These are phyloP conservation scores for Melaleuca quinquenervia DNA, from an alignment of 345 rosid genomes.

Conservation along the genomic window DNA sequence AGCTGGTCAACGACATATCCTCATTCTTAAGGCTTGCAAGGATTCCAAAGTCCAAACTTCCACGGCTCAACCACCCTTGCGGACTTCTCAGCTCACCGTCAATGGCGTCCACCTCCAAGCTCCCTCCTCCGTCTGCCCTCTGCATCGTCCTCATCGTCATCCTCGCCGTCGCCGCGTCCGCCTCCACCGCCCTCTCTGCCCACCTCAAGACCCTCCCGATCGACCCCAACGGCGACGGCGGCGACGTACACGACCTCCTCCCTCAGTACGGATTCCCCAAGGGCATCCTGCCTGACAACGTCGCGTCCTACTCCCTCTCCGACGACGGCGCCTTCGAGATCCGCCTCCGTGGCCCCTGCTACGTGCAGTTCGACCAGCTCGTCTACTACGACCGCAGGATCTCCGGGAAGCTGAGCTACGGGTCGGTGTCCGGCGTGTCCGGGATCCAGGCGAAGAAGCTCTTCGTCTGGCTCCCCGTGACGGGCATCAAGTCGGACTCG, in stretches of 20 bases:
- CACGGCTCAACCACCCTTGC: not conserved
- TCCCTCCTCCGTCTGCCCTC: not conserved
- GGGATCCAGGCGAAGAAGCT: slow-evolving; percentile 66
- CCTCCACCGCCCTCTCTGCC: slow-evolving; percentile 9
- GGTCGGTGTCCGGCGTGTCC: slow-evolving; percentile 35
- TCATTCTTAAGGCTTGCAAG: not conserved
- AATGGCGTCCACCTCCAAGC: not conserved
- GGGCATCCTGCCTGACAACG: slow-evolving; percentile 55
- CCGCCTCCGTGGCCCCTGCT: slow-evolving; percentile 24
- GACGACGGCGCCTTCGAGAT: slow-evolving; percentile 44
- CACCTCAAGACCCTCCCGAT: not conserved
- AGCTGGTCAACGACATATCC: not conserved
- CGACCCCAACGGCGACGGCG: slow-evolving; percentile 1
- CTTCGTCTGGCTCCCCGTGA: slow-evolving; percentile 57
- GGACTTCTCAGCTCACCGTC: not conserved
- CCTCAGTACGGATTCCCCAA: slow-evolving; percentile 52
- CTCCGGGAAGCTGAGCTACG: slow-evolving; percentile 48
- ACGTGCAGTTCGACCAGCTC: slow-evolving; percentile 42
- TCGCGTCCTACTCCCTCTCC: slow-evolving; percentile 47
- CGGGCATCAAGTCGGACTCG: slow-evolving; percentile 35
- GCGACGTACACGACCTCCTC: slow-evolving; percentile 65
- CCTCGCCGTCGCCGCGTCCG: not conserved
- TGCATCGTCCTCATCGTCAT: not conserved
- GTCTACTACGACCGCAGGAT: slow-evolving; percentile 48
- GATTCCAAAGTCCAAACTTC: not conserved